Base-by-base conservation (phyloP, 108 stramenopile genomes). In the Conticribra weissflogii region DNA sequence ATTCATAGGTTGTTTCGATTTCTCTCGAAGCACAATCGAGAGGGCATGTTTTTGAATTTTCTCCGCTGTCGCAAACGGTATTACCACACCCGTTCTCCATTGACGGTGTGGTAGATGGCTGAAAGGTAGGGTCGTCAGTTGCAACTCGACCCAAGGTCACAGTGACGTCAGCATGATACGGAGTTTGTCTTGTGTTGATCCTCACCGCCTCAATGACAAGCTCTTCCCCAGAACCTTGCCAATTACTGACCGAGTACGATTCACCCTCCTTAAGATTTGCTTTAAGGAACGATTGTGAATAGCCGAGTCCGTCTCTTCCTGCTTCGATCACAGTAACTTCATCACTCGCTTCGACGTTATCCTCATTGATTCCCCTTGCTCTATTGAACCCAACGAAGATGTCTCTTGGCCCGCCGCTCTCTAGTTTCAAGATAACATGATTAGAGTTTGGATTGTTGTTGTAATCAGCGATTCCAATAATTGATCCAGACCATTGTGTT, bases 381-480 rank as follows among this genome's bases (percentile, higher is more conserved):
- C 66, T 64, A 47, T 79, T 79, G 65, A 79, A 73, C 28, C 57
- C 64, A 2, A 78, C 44, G 28, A 72, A 78, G 4, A 60, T 34
- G 54, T 78, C 77, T 1, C 46, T 29, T 15, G 49, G 45, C 2
- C 0, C 19, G 14, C 66, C 65, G 19, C 51, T 32, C 71, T 72
- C 71, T 22, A 72, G 16, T 31, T 72, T 73, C 5, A 79, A 33
- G 14, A 73, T 59, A 54, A 79, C 41, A 29, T 65, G 78, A 15
- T 29, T n/a, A 9, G 33, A 24, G 18, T 54, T 31, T 29, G 72
- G 59, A 16, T 67, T 79, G 59, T 66, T 68, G 14, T 49, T n/a
- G 41, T 81, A 81, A 27, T 81, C 79, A 33, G 79, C 74, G 46
- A 81, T 58, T 0, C 78, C 78, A 46, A 73, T 60, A 1, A 79